Evolutionary conservation across 2,329 filamentous ascomycete genomes (phyloP), one percentile per base, ranked within the genome.

Genomic region (Phaeosphaeria sp.): DNA sequence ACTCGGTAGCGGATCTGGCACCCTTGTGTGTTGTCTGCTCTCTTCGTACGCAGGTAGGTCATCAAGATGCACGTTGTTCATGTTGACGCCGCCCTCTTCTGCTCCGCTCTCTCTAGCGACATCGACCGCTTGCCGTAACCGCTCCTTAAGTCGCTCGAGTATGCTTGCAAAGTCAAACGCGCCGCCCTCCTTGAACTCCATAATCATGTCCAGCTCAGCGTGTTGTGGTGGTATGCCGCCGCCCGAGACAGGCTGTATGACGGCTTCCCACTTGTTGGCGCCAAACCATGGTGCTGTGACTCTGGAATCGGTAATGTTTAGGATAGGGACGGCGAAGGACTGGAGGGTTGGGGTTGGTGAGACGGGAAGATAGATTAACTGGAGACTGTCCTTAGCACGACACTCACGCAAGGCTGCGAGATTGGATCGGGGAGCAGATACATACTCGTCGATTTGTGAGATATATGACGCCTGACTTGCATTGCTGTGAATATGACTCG

Each of bases 161-260:
- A 87, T 87, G 50, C 87, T 86, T 69, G 93, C 89, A 72, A 96
- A 98, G 67, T 97, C 93, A 75, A 90, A 95, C 57, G 93, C 93
- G n/a, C 94, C 94, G 44, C 94, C 94, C 62, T 98, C 93, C 73
- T 93, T 93, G 82, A 98, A 98, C 21, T 89, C 93, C 69, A 97
- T 84, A 74, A 91, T 93, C 65, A 96, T 78, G 69, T 95, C 92
- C 44, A 97, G 83, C 25, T 89, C 87, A 18, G 89, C 85, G 60
- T 92, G 84, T 21, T 89, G 85, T 5, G 89, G 79, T 0, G 93
- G 91, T 50, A 97, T 91, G 50, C 92, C 91, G 39, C 95, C 95
- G 36, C 91, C 91, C 0, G 89, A 81, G 22, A 96, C 91, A 1
- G 94, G 92, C 68, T 90, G 89, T 57, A 96, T 87, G 46, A 89